Evolutionary conservation across 202 grass and related monocot species (phyloP), one percentile per base, ranked within the genome.

Genomic region (Brachypodium distachyon): DNA sequence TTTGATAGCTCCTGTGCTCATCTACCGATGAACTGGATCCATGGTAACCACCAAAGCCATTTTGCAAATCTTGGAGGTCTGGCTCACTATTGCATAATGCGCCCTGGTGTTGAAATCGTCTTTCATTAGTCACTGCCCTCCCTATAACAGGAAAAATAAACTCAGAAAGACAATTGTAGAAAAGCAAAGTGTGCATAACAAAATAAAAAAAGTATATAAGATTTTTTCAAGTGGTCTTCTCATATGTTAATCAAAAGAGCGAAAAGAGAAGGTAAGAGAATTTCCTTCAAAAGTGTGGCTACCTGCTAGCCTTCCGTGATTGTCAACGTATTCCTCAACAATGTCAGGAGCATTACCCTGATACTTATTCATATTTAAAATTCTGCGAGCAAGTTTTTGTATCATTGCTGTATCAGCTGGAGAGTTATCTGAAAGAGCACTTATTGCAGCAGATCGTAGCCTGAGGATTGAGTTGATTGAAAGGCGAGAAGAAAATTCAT

Each of bases 391-490:
- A 68, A 98, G 87, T 70, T 88, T 98, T 34, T 84, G 82, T 88
- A 95, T 89, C 87, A 95, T 90, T 85, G 89, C 89, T 73, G 89
- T 85, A 90, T 98, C 89, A 83, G 89, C 89, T 70, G 82, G 82
- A 71, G 91, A 89, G 79, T 89, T 80, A 78, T 95, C 91, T 31
- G 89, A 90, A 66, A 98, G 89, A 81, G 87, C 77, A 19, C 58
- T 87, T 72, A 92, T 98, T 50, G 91, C 91, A 68, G 87, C 89
- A 82, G 91, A 86, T 76, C 87, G 87, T 60, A 98, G 85, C 72
- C 96, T 79, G 60, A 98, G 83, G 59, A 98, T 95, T 33, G 96
- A 98, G 73, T 92, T 98, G 73, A 98, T 87, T 69, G 91, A 95
- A 84, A 98, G 89, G 40, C 85, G 87, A 69, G 91, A 87, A 61